Percentiles rank a stretch among this genome's conserved stretches.
phyloP scores from a whole-genome alignment of 2,329 filamentous ascomycete species.

The Metarhizium anisopliae region DNA sequence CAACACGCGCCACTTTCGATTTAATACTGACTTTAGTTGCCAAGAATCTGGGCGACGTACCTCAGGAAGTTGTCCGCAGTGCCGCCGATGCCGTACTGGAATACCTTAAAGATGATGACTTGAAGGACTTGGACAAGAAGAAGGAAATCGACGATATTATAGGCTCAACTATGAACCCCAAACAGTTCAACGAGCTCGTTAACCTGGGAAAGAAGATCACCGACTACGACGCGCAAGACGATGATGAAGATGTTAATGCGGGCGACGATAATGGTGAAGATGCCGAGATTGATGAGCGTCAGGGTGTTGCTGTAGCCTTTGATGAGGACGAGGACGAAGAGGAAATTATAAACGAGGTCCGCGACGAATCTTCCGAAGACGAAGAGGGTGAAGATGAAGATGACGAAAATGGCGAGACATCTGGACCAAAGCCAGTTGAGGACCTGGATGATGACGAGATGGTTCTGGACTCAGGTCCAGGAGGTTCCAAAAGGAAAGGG shows the following conservation, averaged over 20 bases:
- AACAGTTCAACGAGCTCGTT: slow-evolving; percentile 93
- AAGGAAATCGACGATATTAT: slow-evolving; percentile 92
- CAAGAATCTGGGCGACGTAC: slow-evolving; percentile 81
- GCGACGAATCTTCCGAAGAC: slow-evolving; percentile 77
- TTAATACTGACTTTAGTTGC: slow-evolving; percentile 88
- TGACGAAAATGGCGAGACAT: slow-evolving; percentile 33
- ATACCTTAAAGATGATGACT: slow-evolving; percentile 84
- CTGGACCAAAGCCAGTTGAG: slow-evolving; percentile 19
- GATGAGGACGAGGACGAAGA: slow-evolving; percentile 83
- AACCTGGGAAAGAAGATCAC: slow-evolving; percentile 98
- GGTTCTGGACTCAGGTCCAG: slow-evolving; percentile 62
- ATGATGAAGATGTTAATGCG: slow-evolving; percentile 78
- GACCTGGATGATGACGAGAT: slow-evolving; percentile 67
- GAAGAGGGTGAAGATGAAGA: slow-evolving; percentile 54
- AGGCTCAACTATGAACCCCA: slow-evolving; percentile 70
- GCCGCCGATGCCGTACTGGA: slow-evolving; percentile 89
- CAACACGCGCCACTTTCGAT: slow-evolving; percentile 88
- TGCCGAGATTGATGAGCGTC: slow-evolving; percentile 81
- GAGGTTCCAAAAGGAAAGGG: slow-evolving; percentile 35
- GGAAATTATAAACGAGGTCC: slow-evolving; percentile 72
- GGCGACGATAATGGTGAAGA: slow-evolving; percentile 54
- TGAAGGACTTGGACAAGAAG: slow-evolving; percentile 98
- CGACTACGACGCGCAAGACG: slow-evolving; percentile 93
- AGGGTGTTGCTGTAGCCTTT: slow-evolving; percentile 96
- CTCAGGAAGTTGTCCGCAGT: slow-evolving; percentile 83